Percentiles rank a stretch among this genome's conserved stretches.
Evolutionary conservation across 108 stramenopile genomes (phyloP).

Genomic region (Skeletonema grethae): DNA sequence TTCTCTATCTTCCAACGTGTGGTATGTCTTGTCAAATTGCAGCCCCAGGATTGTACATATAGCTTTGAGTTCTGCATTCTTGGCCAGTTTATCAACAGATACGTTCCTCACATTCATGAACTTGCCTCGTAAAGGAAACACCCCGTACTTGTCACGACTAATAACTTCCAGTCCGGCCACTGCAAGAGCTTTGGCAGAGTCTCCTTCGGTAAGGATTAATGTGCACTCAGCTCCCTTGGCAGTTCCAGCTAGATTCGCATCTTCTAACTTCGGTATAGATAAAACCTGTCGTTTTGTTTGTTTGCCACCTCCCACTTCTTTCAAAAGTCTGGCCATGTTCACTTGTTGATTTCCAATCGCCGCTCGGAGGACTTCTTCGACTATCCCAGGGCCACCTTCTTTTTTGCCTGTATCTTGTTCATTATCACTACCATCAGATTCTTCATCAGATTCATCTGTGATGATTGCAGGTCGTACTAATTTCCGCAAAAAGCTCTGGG

Average conservation of each 20-base stretch:
- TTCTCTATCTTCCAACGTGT: slow-evolving; percentile 59
- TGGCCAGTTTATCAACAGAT: slow-evolving; percentile 76
- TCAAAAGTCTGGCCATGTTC: slow-evolving; percentile 58
- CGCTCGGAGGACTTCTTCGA: slow-evolving; percentile 66
- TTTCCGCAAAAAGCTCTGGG: slow-evolving; percentile 55
- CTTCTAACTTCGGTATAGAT: slow-evolving; percentile 90
- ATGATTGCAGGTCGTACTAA: slow-evolving; percentile 50
- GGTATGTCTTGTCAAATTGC: slow-evolving; percentile 85
- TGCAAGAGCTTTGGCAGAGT: slow-evolving; percentile 98
- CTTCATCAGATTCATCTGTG: slow-evolving; percentile 7
- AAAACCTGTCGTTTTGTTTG: slow-evolving; percentile 66
- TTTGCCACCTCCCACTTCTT: slow-evolving; percentile 62
- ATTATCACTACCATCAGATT: slow-evolving; percentile 1
- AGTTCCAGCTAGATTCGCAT: slow-evolving; percentile 91
- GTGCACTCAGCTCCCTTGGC: slow-evolving; percentile 72
- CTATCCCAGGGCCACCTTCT: slow-evolving; percentile 73
- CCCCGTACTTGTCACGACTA: slow-evolving; percentile 93
- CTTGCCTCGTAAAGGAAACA: slow-evolving; percentile 99
- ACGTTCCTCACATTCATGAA: slow-evolving; percentile 97
- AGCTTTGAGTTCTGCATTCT: slow-evolving; percentile 94
- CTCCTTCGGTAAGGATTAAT: slow-evolving; percentile 98
- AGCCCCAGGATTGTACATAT: slow-evolving; percentile 85
- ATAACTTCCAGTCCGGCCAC: slow-evolving; percentile 96
- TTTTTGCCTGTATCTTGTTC: slow-evolving; percentile 8
- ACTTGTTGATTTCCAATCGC: slow-evolving; percentile 65